Conservation (phyloP, 257 asterid species). For the Plectranthus barbatus region DNA sequence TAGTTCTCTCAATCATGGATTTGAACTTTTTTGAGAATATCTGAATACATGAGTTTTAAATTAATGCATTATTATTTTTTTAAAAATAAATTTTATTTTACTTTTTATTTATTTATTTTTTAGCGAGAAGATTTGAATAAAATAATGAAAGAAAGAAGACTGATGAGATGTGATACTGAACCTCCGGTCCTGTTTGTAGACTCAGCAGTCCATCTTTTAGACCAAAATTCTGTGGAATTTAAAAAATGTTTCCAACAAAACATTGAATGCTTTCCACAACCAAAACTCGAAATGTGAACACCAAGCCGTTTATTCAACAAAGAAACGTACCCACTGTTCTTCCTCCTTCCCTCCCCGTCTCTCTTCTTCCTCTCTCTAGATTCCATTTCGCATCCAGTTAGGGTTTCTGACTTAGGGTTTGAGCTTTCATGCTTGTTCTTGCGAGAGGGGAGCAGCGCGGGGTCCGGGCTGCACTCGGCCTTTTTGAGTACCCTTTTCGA, state of each 20-base stretch:
- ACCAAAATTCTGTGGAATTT: slow-evolving; percentile 15
- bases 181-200: slow-evolving; percentile 5
- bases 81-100: too few species aligned
- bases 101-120: too few species aligned
- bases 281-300: slow-evolving; percentile 23
- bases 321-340: slow-evolving; percentile 28
- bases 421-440: background rate
- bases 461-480: slow-evolving; percentile 21
- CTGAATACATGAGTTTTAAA: too few species aligned
- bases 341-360: too few species aligned
- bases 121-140: too few species aligned
- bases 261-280: background rate
- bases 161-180: slow-evolving; percentile 3
- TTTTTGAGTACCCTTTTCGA: slow-evolving; percentile 49
- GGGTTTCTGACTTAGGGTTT: too few species aligned
- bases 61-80: too few species aligned
- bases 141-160: slow-evolving; percentile 15
- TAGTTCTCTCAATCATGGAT: too few species aligned
- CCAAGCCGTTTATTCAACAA: slow-evolving; percentile 33
- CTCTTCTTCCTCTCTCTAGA: slow-evolving; percentile 19
- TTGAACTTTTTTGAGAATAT: too few species aligned
- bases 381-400: slow-evolving; percentile 20
- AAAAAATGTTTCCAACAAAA: too few species aligned
- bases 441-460: slow-evolving; percentile 13
- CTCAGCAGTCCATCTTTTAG: slow-evolving; percentile 20